Conservation (phyloP, 2,329 filamentous ascomycete species). For the Aspergillus sp. region DNA sequence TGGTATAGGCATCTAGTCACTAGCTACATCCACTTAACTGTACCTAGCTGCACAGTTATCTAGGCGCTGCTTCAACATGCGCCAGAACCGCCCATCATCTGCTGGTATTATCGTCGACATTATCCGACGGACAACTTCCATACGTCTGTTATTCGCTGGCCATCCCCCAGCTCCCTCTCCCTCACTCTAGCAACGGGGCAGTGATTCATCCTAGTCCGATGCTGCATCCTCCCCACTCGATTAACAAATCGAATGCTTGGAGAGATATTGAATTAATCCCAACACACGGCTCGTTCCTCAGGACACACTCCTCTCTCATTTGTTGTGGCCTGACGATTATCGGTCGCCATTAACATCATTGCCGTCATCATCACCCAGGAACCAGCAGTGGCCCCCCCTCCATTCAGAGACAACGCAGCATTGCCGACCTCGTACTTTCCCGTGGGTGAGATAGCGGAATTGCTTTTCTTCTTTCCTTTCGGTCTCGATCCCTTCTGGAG, state of each 20-base stretch:
- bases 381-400: background rate
- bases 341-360: slow-evolving; percentile 36
- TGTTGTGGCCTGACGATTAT: background rate
- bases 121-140: background rate
- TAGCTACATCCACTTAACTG: background rate
- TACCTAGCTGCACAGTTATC: slow-evolving; percentile 1
- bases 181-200: background rate
- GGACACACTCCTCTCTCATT: slow-evolving; percentile 6
- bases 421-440: slow-evolving; percentile 9
- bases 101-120: slow-evolving; percentile 3
- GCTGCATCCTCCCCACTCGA: background rate
- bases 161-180: background rate
- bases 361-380: slow-evolving; percentile 2
- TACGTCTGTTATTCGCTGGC: background rate
- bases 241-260: too few relatives aligned
- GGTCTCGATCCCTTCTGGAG: background rate
- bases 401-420: background rate
- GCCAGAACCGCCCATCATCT: background rate
- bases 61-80: background rate
- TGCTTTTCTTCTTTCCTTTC: background rate
- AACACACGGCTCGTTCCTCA: slow-evolving; percentile 16
- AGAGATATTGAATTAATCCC: background rate
- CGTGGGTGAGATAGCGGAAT: background rate
- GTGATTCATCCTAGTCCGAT: slow-evolving; percentile 1
- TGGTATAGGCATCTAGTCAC: slow-evolving; percentile 1